Evolutionary conservation across 2,329 filamentous ascomycete genomes (phyloP), one percentile per base, ranked within the genome.

Genomic region (Arachnomyces sp.): DNA sequence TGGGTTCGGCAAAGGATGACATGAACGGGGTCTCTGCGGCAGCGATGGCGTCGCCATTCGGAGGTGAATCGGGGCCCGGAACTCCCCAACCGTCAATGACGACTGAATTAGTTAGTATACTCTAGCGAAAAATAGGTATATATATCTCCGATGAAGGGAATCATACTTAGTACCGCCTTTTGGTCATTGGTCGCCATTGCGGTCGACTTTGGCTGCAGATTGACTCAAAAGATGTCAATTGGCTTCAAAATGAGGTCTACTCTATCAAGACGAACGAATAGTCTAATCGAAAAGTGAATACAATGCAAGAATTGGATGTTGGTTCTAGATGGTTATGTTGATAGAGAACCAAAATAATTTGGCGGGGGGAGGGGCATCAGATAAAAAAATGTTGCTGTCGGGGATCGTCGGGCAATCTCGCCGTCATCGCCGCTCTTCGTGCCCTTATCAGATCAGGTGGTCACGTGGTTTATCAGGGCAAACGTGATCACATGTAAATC

Each of bases 71-170:
- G 51, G 82, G 81, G 49, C 79, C 79, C 56, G 89, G 78, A 57
- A 96, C 79, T 60, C 92, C 92, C 92, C 92, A 98, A 60, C 92
- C 92, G 71, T 98, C 92, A 74, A 98, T 98, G 69, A 96, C 92
- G 77, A 98, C 84, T 88, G 59, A 13, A 8, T 28, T 13, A 28
- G 30, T 3, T 13, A 14, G 14, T 18, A 34, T 12, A 38, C 8
- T 15, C 11, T 7, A n/a, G 18, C 30, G n/a, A 15, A 32, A 5
- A 32, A 32, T 32, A 8, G 29, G 45, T 61, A 64, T 49, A 61
- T 52, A 25, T 55, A 53, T 9, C 50, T 46, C 9, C 2, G n/a
- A 31, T 28, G 38, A 16, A 17, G 30, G 35, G 35, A 31, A 31
- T 63, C 73, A 52, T 71, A 78, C 74, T 83, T 55, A 85, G 71